A percentile compares a stretch with the other conserved stretches of the same genome.
These are phyloP conservation scores for Choiromyces venosus DNA, from an alignment of 495 filamentous ascomycete genomes.

Conservation along the genomic window DNA sequence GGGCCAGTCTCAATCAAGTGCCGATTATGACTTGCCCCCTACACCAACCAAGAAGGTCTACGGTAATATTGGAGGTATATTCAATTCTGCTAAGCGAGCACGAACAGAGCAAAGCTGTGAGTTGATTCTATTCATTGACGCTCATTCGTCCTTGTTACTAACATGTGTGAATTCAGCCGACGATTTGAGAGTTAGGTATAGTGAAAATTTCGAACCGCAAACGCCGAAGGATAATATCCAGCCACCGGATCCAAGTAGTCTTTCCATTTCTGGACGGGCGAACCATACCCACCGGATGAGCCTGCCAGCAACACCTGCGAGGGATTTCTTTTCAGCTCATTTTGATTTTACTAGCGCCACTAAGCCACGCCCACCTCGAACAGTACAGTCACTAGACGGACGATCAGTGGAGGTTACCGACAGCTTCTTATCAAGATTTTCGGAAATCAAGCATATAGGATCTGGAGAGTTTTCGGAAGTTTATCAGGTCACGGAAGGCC, in stretches of 20 bases:
- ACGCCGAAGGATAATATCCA: conserved; percentile 71
- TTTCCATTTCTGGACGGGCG: conserved; percentile 63
- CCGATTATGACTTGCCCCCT: conserved; percentile 72
- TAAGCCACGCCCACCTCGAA: conserved; percentile 19
- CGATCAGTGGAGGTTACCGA: conserved; percentile 33
- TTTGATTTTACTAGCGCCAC: background rate
- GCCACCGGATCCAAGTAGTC: conserved; percentile 72
- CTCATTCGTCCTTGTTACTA: background rate
- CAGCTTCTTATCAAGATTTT: conserved; percentile 54
- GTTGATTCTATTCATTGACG: background rate
- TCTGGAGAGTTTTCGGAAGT: conserved; percentile 90
- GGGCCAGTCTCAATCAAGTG: conserved; percentile 22
- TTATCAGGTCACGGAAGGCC: conserved; percentile 64
- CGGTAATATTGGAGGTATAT: conserved; percentile 15
- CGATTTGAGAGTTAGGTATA: background rate
- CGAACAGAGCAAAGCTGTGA: conserved; percentile 37
- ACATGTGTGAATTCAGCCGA: background rate
- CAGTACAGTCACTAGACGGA: conserved; percentile 27
- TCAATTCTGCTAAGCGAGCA: conserved; percentile 30
- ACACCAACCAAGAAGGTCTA: conserved; percentile 81
- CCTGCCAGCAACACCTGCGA: conserved; percentile 25
- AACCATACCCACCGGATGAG: conserved; percentile 41
- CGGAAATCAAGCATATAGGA: conserved; percentile 67
- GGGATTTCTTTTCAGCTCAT: conserved; percentile 12
- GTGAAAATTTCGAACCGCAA: conserved; percentile 57